A percentile compares a stretch with the other conserved stretches of the same genome.
Conservation (phyloP, 345 rosid species). For the Geranium rotundifolium region DNA sequence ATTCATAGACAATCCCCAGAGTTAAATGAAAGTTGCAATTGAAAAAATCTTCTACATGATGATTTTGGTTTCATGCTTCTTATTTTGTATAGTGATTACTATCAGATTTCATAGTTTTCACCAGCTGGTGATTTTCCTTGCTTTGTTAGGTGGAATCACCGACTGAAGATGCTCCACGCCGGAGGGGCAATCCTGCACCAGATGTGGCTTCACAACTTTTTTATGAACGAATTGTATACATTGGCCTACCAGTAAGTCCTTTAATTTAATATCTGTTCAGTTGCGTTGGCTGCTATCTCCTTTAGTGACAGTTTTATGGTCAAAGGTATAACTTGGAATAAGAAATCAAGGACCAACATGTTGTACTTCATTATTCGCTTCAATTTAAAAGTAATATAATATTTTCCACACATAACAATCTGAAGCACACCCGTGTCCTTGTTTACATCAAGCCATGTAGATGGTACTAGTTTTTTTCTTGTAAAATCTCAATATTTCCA, state of each 20-base stretch:
- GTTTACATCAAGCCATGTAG: background rate
- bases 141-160: slow-evolving; percentile 55
- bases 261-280: background rate
- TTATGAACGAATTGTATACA: slow-evolving; percentile 66
- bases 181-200: slow-evolving; percentile 63
- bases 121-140: background rate
- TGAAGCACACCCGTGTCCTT: background rate
- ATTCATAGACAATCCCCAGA: no score
- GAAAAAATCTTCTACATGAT: no score
- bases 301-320: background rate
- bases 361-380: background rate
- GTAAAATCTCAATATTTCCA: background rate
- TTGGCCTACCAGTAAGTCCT: slow-evolving; percentile 80
- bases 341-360: background rate
- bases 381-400: no score
- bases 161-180: slow-evolving; percentile 42
- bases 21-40: no score
- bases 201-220: slow-evolving; percentile 77
- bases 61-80: background rate
- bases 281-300: background rate
- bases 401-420: background rate
- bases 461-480: no score
- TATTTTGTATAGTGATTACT: no score
- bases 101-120: background rate
- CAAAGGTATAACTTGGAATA: background rate